Conservation (phyloP, 1,284 basidiomycete species). For the Heterobasidion irregulare region DNA sequence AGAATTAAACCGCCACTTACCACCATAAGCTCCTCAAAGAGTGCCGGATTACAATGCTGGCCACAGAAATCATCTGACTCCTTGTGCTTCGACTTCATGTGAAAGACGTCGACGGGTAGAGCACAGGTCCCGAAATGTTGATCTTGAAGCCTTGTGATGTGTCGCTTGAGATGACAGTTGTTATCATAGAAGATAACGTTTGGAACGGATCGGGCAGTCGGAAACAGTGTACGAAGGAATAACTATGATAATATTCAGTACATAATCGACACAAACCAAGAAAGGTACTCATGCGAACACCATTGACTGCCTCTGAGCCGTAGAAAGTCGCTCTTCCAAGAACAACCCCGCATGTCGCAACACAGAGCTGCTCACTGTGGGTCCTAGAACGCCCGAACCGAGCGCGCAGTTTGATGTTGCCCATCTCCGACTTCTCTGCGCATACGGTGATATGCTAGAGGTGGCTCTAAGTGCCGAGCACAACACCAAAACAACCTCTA, state of each 20-base stretch:
- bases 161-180: conserved; percentile 17
- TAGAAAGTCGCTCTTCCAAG: conserved; percentile 19
- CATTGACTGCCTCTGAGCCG: conserved; percentile 14
- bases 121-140: conserved; percentile 11
- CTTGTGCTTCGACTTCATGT: conserved; percentile 25
- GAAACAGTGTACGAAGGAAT: too few species aligned
- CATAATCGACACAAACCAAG: too few species aligned
- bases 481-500: too few species aligned
- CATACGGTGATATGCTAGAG: too few species aligned
- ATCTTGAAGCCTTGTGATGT: conserved; percentile 9
- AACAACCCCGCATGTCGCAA: conserved; percentile 18
- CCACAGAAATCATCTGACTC: conserved; percentile 18
- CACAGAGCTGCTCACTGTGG: conserved; percentile 23
- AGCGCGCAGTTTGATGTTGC: conserved; percentile 13
- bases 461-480: too few species aligned
- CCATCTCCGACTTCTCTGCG: conserved; percentile 16
- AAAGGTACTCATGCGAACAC: too few species aligned
- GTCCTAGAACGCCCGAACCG: conserved; percentile 17
- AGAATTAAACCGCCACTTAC: conserved; percentile 23
- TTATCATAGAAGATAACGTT: conserved; percentile 19
- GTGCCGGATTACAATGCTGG: conserved; percentile 21
- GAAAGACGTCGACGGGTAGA: conserved; percentile 25
- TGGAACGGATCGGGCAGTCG: too few species aligned
- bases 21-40: conserved; percentile 18
- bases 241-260: too few species aligned